These are phyloP conservation scores for Dothistroma septosporum DNA, from an alignment of 2,329 filamentous ascomycete species.

Conservation along the genomic window DNA sequence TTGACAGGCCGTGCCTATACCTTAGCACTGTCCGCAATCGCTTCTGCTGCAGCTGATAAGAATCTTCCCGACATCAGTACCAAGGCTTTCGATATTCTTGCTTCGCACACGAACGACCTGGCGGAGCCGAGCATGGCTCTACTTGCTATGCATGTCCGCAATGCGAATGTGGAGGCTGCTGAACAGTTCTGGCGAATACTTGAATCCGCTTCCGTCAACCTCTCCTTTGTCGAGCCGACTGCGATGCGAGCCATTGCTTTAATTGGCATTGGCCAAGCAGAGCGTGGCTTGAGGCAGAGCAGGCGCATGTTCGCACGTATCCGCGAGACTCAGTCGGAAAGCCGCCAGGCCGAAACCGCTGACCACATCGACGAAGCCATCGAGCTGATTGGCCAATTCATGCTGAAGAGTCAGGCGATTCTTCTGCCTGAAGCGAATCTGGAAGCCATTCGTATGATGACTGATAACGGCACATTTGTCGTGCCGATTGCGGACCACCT, in stretches of 20 bases:
- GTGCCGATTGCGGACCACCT: slow-evolving; percentile 58
- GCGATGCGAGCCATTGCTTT: slow-evolving; percentile 87
- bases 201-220: slow-evolving; percentile 56
- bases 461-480: slow-evolving; percentile 60
- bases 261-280: slow-evolving; percentile 77
- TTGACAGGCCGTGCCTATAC: slow-evolving; percentile 58
- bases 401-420: slow-evolving; percentile 50
- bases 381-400: slow-evolving; percentile 61
- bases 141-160: slow-evolving; percentile 79
- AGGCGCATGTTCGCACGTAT: slow-evolving; percentile 86
- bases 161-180: slow-evolving; percentile 72
- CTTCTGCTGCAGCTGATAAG: slow-evolving; percentile 73
- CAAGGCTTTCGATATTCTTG: slow-evolving; percentile 49
- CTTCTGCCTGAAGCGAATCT: slow-evolving; percentile 54
- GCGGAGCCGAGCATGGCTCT: slow-evolving; percentile 68
- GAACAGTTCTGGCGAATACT: slow-evolving; percentile 77
- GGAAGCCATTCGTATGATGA: slow-evolving; percentile 60
- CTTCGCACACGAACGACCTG: slow-evolving; percentile 46
- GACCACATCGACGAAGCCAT: slow-evolving; percentile 86
- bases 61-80: slow-evolving; percentile 66
- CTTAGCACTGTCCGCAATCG: slow-evolving; percentile 67
- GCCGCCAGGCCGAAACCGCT: slow-evolving; percentile 51
- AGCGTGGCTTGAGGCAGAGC: slow-evolving; percentile 73
- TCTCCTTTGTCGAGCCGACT: slow-evolving; percentile 76
- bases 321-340: slow-evolving; percentile 55